Conservation (phyloP, 768 basidiomycete species). For the Peribolospora baueri region DNA sequence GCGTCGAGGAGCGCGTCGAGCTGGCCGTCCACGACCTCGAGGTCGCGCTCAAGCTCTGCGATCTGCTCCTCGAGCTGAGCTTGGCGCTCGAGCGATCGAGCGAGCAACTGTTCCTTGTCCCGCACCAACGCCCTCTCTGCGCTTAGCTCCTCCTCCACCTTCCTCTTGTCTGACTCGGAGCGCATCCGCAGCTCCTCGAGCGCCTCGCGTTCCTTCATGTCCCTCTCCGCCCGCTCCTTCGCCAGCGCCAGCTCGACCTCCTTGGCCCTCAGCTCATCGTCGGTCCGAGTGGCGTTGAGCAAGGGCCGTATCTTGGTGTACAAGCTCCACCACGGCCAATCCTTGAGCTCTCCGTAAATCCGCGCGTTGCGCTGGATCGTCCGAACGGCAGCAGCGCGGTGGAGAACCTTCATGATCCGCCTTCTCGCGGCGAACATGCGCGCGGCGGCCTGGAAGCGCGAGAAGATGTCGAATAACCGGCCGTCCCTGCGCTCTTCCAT, state of each 20-base stretch:
- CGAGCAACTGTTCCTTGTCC: constrained; percentile 62
- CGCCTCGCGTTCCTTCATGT: constrained; percentile 52
- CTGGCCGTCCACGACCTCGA: constrained; percentile 64
- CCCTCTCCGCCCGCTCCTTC: constrained; percentile 65
- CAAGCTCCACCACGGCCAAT: constrained; percentile 99
- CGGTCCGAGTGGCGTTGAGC: constrained; percentile 70
- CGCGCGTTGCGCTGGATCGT: constrained; percentile 87
- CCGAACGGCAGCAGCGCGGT: constrained; percentile 67
- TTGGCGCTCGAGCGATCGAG: constrained; percentile 65
- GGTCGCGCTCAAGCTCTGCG: constrained; percentile 26
- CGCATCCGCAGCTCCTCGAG: constrained; percentile 58
- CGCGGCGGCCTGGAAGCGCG: constrained; percentile 60
- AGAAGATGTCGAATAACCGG: constrained; percentile 69
- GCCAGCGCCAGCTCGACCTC: constrained; percentile 55
- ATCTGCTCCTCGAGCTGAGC: constrained; percentile 67
- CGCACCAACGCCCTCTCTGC: constrained; percentile 52
- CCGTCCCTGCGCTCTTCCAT: constrained; percentile 77
- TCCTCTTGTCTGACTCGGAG: constrained; percentile 58
- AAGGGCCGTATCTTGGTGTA: constrained; percentile 91
- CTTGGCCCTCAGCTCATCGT: constrained; percentile 72
- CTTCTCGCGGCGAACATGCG: constrained; percentile 65
- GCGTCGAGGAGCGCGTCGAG: constrained; percentile 51
- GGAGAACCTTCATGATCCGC: constrained; percentile 81
- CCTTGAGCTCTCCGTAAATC: constrained; percentile 62
- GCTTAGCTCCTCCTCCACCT: constrained; percentile 54